These are phyloP conservation scores for Chlorella ohadii DNA, from an alignment of 139 green algal species.

Conservation along the genomic window DNA sequence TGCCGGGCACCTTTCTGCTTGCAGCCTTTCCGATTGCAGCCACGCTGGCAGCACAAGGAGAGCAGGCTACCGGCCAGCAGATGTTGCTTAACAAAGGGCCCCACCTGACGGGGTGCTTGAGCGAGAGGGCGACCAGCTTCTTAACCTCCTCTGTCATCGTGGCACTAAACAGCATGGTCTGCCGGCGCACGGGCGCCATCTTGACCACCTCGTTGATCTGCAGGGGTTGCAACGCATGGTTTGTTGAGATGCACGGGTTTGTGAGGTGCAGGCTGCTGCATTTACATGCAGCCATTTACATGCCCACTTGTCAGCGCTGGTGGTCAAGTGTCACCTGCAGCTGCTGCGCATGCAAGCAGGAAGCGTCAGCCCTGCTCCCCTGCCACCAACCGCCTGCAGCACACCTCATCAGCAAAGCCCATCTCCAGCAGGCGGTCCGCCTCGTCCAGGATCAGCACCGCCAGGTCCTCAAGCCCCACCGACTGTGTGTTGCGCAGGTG, in stretches of 20 bases:
- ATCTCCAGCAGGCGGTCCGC: slow-evolving; percentile 93
- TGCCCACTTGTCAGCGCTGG: too few relatives aligned
- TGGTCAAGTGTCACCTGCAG: too few relatives aligned
- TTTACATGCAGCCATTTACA: too few relatives aligned
- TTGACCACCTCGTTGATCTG: slow-evolving; percentile 90
- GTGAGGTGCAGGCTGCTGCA: too few relatives aligned
- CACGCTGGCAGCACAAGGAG: too few relatives aligned
- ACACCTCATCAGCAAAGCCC: slow-evolving; percentile 86
- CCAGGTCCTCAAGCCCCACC: slow-evolving; percentile 92
- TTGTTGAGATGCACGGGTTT: too few relatives aligned
- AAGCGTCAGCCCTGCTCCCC: too few relatives aligned
- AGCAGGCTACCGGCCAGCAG: too few relatives aligned
- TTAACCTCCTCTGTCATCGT: slow-evolving; percentile 81
- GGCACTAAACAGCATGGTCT: slow-evolving; percentile 94
- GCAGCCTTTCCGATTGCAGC: too few relatives aligned
- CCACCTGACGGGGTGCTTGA: slow-evolving; percentile 81
- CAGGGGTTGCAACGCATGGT: background rate
- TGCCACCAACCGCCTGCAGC: background rate
- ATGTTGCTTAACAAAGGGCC: too few relatives aligned
- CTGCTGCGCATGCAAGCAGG: too few relatives aligned
- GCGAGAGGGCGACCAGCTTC: slow-evolving; percentile 77
- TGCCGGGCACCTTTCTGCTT: too few relatives aligned
- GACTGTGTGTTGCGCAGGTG: slow-evolving; percentile 93
- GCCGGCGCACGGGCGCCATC: slow-evolving; percentile 83
- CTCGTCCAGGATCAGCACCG: slow-evolving; percentile 95